These are phyloP conservation scores for Proliferodiscus dingleyae DNA, from an alignment of 2,329 filamentous ascomycete species.

Conservation along the genomic window DNA sequence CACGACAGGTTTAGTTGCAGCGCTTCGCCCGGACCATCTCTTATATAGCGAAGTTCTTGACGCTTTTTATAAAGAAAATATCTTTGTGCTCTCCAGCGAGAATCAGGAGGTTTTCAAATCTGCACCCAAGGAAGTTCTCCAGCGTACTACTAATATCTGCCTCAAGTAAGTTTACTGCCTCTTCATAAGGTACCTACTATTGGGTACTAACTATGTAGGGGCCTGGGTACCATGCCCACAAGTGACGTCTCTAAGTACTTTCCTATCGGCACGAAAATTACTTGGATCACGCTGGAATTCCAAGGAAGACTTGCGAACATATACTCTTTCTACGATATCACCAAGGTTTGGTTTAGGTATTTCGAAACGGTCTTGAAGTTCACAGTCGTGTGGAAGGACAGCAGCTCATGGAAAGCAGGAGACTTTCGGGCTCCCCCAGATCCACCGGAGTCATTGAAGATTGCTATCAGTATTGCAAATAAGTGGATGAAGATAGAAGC, in stretches of 20 bases:
- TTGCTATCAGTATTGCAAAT: not conserved
- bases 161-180: not conserved
- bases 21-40: not conserved
- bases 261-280: not conserved
- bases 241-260: not conserved
- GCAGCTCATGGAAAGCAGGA: not conserved
- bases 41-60: constrained; percentile 2
- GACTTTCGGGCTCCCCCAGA: not conserved
- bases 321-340: not conserved
- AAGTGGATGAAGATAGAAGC: constrained; percentile 2
- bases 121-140: not conserved
- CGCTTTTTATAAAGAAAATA: not conserved
- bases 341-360: constrained; percentile 1
- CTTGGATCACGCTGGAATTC: not conserved
- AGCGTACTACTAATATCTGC: not conserved
- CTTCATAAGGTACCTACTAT: not conserved
- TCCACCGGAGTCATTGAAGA: not conserved
- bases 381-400: not conserved
- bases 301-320: not conserved
- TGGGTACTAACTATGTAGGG: not conserved
- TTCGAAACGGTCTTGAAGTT: not conserved
- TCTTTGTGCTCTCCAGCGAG: not conserved
- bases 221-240: not conserved
- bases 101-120: not conserved
- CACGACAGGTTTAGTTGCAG: not conserved